These are phyloP conservation scores for Sophora flavescens DNA, from an alignment of 306 rosid genomes.

Conservation along the genomic window DNA sequence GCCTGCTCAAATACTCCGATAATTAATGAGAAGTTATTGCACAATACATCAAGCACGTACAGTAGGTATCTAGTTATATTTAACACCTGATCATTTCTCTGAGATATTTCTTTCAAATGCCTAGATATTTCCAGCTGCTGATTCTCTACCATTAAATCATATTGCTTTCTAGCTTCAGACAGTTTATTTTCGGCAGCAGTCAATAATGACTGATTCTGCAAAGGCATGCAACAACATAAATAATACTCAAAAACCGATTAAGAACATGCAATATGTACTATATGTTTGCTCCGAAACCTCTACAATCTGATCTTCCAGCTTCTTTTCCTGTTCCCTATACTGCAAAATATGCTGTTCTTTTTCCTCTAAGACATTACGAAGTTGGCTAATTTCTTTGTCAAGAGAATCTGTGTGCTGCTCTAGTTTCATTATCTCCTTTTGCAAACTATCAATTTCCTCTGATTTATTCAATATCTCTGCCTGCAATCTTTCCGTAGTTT, in stretches of 20 bases:
- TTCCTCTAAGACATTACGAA: conserved; percentile 60
- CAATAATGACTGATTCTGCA: conserved; percentile 70
- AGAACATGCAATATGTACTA: conserved; percentile 29
- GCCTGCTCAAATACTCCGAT: conserved; percentile 63
- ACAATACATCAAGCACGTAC: conserved; percentile 29
- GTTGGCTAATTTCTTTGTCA: conserved; percentile 66
- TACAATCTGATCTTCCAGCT: conserved; percentile 68
- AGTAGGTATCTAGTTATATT: conserved; percentile 40
- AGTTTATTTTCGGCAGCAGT: conserved; percentile 76
- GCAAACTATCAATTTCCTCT: conserved; percentile 67
- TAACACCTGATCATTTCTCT: conserved; percentile 90
- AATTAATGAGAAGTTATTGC: conserved; percentile 50
- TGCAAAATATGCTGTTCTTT: conserved; percentile 71
- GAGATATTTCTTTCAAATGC: conserved; percentile 95
- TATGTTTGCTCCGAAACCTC: conserved; percentile 68
- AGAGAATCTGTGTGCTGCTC: conserved; percentile 64
- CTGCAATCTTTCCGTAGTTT: conserved; percentile 63
- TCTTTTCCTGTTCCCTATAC: conserved; percentile 70
- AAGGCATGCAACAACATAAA: conserved; percentile 38
- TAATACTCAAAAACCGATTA: conserved; percentile 26
- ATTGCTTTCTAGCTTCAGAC: conserved; percentile 76
- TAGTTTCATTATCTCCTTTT: conserved; percentile 60
- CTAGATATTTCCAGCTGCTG: conserved; percentile 81
- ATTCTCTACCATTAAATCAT: conserved; percentile 80
- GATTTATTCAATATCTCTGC: conserved; percentile 68